Percentiles rank a stretch among this genome's conserved stretches.
Conservation (phyloP, 305 asterid species). For the Petunia hybrid region DNA sequence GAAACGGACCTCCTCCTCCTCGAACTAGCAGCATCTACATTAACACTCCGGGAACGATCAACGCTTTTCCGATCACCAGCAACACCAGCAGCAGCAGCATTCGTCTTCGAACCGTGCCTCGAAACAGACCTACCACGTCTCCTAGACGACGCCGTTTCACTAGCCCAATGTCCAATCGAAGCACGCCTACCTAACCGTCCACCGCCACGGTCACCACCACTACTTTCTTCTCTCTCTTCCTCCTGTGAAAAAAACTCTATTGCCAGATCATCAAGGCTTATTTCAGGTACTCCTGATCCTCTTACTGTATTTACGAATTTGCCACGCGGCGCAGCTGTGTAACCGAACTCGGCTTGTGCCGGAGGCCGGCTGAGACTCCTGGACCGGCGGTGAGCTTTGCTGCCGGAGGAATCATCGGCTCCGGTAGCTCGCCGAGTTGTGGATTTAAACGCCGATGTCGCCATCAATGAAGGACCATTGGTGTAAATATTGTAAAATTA, state of each 20-base stretch:
- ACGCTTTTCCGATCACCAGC: slow-evolving; percentile 30
- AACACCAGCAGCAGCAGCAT: not conserved
- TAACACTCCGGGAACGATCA: slow-evolving; percentile 44
- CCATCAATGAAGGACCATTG: slow-evolving; percentile 51
- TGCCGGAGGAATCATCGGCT: slow-evolving; percentile 28
- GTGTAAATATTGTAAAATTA: not conserved
- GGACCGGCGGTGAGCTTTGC: slow-evolving; percentile 70
- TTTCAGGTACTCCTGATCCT: slow-evolving; percentile 79
- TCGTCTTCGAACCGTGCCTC: slow-evolving; percentile 46
- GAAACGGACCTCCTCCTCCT: slow-evolving; percentile 90
- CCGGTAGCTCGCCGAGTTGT: slow-evolving; percentile 62
- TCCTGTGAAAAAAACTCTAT: slow-evolving; percentile 70
- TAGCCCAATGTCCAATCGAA: slow-evolving; percentile 81
- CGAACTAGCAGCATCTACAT: slow-evolving; percentile 43
- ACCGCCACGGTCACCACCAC: slow-evolving; percentile 36
- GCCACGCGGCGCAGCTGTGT: slow-evolving; percentile 57
- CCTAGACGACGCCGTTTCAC: slow-evolving; percentile 85
- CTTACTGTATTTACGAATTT: slow-evolving; percentile 81
- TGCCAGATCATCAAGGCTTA: slow-evolving; percentile 93
- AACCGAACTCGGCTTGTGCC: slow-evolving; percentile 23
- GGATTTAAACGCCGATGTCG: slow-evolving; percentile 88
- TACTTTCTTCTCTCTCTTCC: slow-evolving; percentile 43
- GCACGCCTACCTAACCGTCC: slow-evolving; percentile 54
- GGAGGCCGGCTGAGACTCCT: slow-evolving; percentile 77
- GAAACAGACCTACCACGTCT: slow-evolving; percentile 87